Evolutionary conservation across 2,329 filamentous ascomycete genomes (phyloP).

Genomic region (Fusarium sp.): DNA sequence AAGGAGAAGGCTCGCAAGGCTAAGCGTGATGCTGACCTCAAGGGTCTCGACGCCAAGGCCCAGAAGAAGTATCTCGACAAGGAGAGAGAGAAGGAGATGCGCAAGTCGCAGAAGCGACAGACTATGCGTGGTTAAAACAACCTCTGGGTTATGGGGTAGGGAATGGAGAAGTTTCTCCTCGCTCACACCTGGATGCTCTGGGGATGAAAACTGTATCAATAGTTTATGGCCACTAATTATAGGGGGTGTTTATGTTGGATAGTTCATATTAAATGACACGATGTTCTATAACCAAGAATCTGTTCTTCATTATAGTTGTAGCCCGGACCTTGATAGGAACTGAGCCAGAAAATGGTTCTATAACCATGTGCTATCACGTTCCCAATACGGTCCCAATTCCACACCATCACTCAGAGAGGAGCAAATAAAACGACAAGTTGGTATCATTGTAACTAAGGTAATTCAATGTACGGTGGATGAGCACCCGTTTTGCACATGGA

Average conservation of each 20-base stretch:
- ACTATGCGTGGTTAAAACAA: slow-evolving; percentile 61
- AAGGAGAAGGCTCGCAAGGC: slow-evolving; percentile 84
- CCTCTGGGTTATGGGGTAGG: not conserved
- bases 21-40: slow-evolving; percentile 87
- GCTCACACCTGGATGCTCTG: slow-evolving; percentile 22
- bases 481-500: not conserved
- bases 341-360: no score
- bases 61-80: slow-evolving; percentile 88
- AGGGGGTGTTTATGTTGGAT: slow-evolving; percentile 7
- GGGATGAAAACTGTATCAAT: slow-evolving; percentile 30
- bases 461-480: not conserved
- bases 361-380: no score
- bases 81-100: slow-evolving; percentile 80
- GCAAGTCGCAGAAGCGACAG: slow-evolving; percentile 66
- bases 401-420: no score
- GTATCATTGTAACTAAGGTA: not conserved
- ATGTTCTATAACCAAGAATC: not conserved
- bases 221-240: slow-evolving; percentile 36
- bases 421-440: not conserved
- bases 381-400: no score
- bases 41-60: slow-evolving; percentile 81
- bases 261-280: not conserved
- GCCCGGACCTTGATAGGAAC: no score
- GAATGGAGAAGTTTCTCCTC: slow-evolving; percentile 13
- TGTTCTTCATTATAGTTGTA: no score